Base-by-base conservation (phyloP, 2,329 filamentous ascomycete species). In the Penicillium paneum region DNA sequence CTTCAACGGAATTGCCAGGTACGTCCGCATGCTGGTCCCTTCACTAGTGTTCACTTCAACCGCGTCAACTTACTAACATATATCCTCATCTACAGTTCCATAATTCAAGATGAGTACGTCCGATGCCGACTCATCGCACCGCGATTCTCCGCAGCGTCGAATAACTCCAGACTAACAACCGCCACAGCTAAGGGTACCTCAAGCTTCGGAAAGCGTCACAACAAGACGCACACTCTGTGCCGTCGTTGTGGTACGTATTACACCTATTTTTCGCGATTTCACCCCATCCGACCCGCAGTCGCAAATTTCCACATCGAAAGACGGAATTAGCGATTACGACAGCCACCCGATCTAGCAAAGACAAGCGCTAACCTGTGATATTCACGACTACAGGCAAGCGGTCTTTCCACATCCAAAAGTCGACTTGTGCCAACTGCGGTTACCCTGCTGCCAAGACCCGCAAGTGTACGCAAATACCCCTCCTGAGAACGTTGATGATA, bases 321-420 rank as follows among this genome's bases (percentile, higher is more conserved):
- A 62, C 54, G 29, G 39, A 44, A 41, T 45, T 47, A 31, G 57
- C 49, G 54, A 56, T 38, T 35, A 52, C 54, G 49, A 45, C 51
- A 40, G 38, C 24, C 24, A 60, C 44, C 45, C 51, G 49, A 46
- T 19, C 44, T 46, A 34, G 39, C 26, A 52, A 57, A 55, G 51
- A 56, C 40, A 44, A 62, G 49, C 56, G 63, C 69, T 69, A 67
- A 74, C 68, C 60, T 57, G 43, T 42, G 39, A 52, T 46, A 54
- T 59, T 54, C 58, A 55, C 58, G 54, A 57, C 48, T 63, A 59
- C 72, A 95, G 91, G 93, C 81, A 89, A 90, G 78, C 92, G 94
- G 78, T 96, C 94, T 74, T 88, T 97, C 81, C 94, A 99, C 88
- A 87, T 97, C 83, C 94, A 99, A 85, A 99, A 99, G 90, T 88